Base-by-base conservation (phyloP, 2,329 filamentous ascomycete species). In the Penicillium oxalicum region DNA sequence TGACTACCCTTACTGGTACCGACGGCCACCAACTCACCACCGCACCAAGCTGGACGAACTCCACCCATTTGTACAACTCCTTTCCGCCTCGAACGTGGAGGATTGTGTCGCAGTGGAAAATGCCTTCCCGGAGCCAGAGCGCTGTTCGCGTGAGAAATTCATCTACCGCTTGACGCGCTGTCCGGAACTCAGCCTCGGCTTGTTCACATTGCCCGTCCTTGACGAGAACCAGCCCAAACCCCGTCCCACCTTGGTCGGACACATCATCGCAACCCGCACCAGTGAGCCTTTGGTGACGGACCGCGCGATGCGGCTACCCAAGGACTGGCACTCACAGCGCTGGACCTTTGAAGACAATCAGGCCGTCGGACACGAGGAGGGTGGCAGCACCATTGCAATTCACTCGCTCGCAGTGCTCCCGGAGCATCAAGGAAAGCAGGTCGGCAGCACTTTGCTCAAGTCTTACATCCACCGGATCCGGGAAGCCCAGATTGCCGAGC, bases 331-430 rank as follows among this genome's bases (percentile, higher is more conserved):
- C 51, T 73, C 75, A 7, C 62, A 68, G 42, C 70, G 70, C 48
- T 62, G 64, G 50, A 65, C 63, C 9, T 54, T 67, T 45, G 69
- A 73, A 45, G 65, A 70, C 40, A 73, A 58, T 32, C 50, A 77
- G 33, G 63, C 67, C 1, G 62, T 82, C 8, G 88, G 88, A 29
- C 88, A 95, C 67, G 80, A 86, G 58, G 81, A 88, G 50, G 73
- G 75, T 12, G 89, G 89, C 35, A 72, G 82, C 38, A 94, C 88
- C 0, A 77, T 95, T 47, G 88, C 83, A 47, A 72, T 95, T 43
- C 91, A 96, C 69, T 91, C 87, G 0, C 76, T 96, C 4, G 88
- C 87, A 13, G 84, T 95, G 5, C 76, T 86, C 47, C 88, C 88
- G 0, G 80, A 83, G 50, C 81, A 89, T 48, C 88, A 93, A 56